These are phyloP conservation scores for Penicillium thymicola DNA, from an alignment of 2,329 filamentous ascomycete species.

Conservation along the genomic window DNA sequence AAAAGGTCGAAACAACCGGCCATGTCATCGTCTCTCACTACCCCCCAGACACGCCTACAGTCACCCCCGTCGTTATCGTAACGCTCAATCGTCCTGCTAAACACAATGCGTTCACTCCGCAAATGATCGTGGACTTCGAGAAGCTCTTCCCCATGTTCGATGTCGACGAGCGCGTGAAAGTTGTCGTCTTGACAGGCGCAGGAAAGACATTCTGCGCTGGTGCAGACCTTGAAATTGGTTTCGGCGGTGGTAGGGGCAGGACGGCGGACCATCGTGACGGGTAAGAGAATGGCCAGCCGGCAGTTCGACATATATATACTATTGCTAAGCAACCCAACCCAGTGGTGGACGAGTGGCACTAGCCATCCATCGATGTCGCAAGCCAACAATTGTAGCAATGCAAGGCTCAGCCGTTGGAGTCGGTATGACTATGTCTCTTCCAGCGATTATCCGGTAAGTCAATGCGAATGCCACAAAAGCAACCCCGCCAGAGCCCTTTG, in stretches of 20 bases:
- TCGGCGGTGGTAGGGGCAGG: slow-evolving; percentile 36
- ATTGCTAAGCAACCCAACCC: slow-evolving; percentile 39
- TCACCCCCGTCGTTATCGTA: slow-evolving; percentile 48
- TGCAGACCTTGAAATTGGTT: slow-evolving; percentile 55
- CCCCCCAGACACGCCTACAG: slow-evolving; percentile 47
- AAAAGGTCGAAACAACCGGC: slow-evolving; percentile 19
- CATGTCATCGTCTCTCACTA: slow-evolving; percentile 41
- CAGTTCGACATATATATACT: slow-evolving; percentile 10
- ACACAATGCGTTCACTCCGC: slow-evolving; percentile 57
- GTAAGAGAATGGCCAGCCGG: slow-evolving; percentile 30
- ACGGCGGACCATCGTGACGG: slow-evolving; percentile 53
- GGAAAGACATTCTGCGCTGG: slow-evolving; percentile 51
- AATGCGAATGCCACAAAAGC: too few species aligned
- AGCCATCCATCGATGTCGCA: slow-evolving; percentile 57
- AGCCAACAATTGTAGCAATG: slow-evolving; percentile 55
- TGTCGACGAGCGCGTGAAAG: slow-evolving; percentile 54
- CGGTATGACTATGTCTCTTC: slow-evolving; percentile 58
- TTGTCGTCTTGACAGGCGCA: slow-evolving; percentile 53
- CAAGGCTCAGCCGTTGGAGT: slow-evolving; percentile 57
- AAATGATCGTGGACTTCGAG: slow-evolving; percentile 49
- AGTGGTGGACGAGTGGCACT: slow-evolving; percentile 39
- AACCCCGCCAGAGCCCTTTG: not conserved
- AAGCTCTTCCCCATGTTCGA: slow-evolving; percentile 41
- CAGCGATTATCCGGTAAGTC: slow-evolving; percentile 49
- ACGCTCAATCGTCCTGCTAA: slow-evolving; percentile 55